Base-by-base conservation (phyloP, 768 basidiomycete species). In the Pleurotus citrinopileatus region DNA sequence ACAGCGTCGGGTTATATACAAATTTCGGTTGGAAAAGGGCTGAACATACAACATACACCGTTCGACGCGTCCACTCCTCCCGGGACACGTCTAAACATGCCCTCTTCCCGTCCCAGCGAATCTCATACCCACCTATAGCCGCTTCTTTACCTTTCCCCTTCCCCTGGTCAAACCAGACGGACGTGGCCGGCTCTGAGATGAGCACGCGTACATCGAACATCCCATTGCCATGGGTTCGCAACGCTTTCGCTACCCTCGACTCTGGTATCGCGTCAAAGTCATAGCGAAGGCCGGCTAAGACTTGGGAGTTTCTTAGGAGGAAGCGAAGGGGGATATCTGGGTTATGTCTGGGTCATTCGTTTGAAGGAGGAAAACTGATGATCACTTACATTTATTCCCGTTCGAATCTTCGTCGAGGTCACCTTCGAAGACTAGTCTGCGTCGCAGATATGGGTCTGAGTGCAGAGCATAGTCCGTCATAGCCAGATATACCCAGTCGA, bases 11-110 rank as follows among this genome's bases (percentile, higher is more conserved):
- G n/a, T n/a, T n/a, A n/a, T n/a, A n/a, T n/a, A n/a, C n/a, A n/a
- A n/a, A n/a, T n/a, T n/a, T n/a, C n/a, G n/a, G n/a, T n/a, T n/a
- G n/a, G n/a, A n/a, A n/a, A n/a, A n/a, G n/a, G n/a, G n/a, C n/a
- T 53, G 52, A 37, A 72, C 81, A 52, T 57, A 92, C 91, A 59
- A 91, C 65, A 61, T 93, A 94, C 8, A 87, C 58, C 0, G 86
- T 89, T 52, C 78, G 60, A 1, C 73, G 63, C 7, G 87, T 79
- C 90, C 91, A 92, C 10, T 82, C 75, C 10, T 63, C 65, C 61
- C 76, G 62, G 55, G 63, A 55, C 55, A 61, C 56, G 19, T 56
- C 37, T 55, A 57, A 61, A 19, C 38, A 60, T 45, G 59, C 55
- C 26, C 26, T 59, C 15, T 75, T 78, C 54, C 74, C 73, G 55